These are phyloP conservation scores for Corinectria fuckeliana DNA, from an alignment of 2,329 filamentous ascomycete genomes.

Conservation along the genomic window DNA sequence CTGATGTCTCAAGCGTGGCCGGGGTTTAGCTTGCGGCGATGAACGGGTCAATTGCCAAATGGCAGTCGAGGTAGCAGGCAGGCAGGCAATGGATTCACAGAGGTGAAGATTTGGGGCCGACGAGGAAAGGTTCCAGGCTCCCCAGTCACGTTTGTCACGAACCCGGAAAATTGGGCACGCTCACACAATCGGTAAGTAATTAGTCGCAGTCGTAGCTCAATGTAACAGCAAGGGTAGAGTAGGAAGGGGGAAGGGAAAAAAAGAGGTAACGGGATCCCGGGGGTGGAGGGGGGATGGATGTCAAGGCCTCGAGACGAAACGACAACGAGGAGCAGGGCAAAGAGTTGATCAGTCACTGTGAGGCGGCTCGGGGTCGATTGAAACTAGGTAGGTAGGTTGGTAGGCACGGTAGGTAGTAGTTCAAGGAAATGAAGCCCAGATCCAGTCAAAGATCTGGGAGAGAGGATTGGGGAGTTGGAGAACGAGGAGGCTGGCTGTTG, in stretches of 20 bases:
- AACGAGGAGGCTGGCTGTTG: background rate
- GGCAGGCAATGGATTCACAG: background rate
- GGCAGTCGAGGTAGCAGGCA: background rate
- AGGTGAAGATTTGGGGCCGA: background rate
- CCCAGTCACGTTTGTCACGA: slow-evolving; percentile 15
- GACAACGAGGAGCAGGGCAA: background rate
- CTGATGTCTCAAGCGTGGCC: slow-evolving; percentile 4
- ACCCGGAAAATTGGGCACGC: slow-evolving; percentile 13
- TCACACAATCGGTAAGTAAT: slow-evolving; percentile 2
- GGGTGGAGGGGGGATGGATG: background rate
- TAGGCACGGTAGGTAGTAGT: background rate
- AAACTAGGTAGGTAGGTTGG: background rate
- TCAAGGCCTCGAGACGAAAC: background rate
- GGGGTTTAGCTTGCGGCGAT: slow-evolving; percentile 15
- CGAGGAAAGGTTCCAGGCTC: background rate
- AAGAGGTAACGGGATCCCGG: background rate
- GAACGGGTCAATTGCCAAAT: background rate
- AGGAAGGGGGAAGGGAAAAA: background rate
- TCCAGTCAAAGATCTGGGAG: background rate
- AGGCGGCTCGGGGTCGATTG: background rate
- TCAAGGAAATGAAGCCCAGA: background rate
- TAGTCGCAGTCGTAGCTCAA: slow-evolving; percentile 18
- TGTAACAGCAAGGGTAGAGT: background rate
- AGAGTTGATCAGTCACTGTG: background rate
- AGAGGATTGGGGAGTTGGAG: background rate